Conservation (phyloP, 2,329 filamentous ascomycete genomes). For the Phoma sp. region DNA sequence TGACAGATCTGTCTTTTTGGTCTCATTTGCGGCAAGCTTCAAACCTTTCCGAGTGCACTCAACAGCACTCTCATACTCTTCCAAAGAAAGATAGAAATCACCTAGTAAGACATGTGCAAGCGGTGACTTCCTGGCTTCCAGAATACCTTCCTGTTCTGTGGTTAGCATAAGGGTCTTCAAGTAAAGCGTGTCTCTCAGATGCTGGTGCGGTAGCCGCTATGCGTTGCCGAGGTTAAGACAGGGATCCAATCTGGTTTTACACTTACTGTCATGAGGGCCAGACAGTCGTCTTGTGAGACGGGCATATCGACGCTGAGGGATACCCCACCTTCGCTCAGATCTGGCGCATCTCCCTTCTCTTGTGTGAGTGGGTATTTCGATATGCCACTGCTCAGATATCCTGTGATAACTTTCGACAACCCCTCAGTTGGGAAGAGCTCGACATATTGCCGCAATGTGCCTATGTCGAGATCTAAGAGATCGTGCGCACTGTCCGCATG, state of each 20-base stretch:
- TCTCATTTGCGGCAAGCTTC: slow-evolving; percentile 65
- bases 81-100: slow-evolving; percentile 81
- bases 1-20: slow-evolving; percentile 69
- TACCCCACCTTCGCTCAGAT: slow-evolving; percentile 54
- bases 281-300: slow-evolving; percentile 76
- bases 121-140: slow-evolving; percentile 66
- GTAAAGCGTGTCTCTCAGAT: neutral
- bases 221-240: too few relatives aligned
- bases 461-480: slow-evolving; percentile 73
- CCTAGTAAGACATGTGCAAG: slow-evolving; percentile 84
- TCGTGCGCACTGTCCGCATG: slow-evolving; percentile 47
- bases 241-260: too few relatives aligned
- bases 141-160: slow-evolving; percentile 52
- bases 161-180: slow-evolving; percentile 3
- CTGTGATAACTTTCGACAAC: slow-evolving; percentile 79
- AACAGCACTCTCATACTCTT: slow-evolving; percentile 83
- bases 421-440: slow-evolving; percentile 84
- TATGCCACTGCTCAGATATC: slow-evolving; percentile 80
- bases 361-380: slow-evolving; percentile 75
- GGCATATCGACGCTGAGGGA: slow-evolving; percentile 56
- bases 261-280: slow-evolving; percentile 73
- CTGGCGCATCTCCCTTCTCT: slow-evolving; percentile 43
- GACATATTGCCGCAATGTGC: slow-evolving; percentile 80
- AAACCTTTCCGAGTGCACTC: slow-evolving; percentile 80
- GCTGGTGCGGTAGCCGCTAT: neutral